Evolutionary conservation across 1,284 basidiomycete genomes (phyloP).

Genomic region (Paramarasmius palmivorus): DNA sequence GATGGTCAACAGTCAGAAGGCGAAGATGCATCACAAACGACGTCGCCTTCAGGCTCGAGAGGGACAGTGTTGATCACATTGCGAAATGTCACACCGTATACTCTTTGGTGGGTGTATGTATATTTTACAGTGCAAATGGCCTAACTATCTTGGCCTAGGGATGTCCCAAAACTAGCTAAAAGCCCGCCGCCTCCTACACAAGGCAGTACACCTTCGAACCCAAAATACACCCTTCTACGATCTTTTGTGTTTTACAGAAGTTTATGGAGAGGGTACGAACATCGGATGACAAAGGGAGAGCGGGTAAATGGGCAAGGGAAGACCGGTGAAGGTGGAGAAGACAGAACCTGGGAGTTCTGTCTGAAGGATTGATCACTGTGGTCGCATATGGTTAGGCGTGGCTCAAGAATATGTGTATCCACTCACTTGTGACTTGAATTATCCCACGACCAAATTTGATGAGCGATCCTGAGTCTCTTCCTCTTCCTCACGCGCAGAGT

Average conservation of each 20-base stretch:
- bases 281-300: constrained; percentile 89
- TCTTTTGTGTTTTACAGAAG: constrained; percentile 82
- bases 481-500: no score
- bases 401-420: no score
- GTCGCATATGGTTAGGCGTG: no score
- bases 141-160: constrained; percentile 47
- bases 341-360: constrained; percentile 80
- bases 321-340: constrained; percentile 72
- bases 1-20: constrained; percentile 24
- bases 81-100: constrained; percentile 87
- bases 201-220: constrained; percentile 51
- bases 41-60: constrained; percentile 28
- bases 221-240: constrained; percentile 72
- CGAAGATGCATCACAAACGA: constrained; percentile 25
- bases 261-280: constrained; percentile 84
- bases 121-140: constrained; percentile 4
- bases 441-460: no score
- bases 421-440: no score
- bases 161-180: constrained; percentile 80
- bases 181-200: constrained; percentile 54
- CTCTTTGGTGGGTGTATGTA: constrained; percentile 65
- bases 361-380: constrained; percentile 36
- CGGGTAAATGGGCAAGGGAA: constrained; percentile 63
- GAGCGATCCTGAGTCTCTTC: no score
- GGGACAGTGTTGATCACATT: constrained; percentile 87